phyloP scores from a whole-genome alignment of 352 stramenopile species.

The Globisporangium orthogonon region DNA sequence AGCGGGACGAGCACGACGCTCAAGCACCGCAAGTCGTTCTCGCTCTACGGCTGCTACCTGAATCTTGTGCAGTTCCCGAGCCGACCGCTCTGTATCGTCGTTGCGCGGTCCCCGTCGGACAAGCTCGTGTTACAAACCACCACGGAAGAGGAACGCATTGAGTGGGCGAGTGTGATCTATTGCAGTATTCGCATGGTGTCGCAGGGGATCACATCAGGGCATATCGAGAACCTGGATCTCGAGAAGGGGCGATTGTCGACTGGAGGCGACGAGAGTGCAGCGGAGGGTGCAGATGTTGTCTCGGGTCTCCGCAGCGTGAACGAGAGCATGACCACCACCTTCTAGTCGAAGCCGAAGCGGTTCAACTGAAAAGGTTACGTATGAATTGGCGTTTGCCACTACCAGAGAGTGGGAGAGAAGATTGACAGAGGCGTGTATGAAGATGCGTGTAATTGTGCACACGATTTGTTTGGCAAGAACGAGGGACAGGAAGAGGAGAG shows the following conservation, averaged over 20 bases:
- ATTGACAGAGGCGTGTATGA: neutral
- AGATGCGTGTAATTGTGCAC: too few species aligned
- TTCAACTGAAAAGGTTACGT: neutral
- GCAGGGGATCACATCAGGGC: slow-evolving; percentile 75
- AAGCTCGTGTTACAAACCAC: slow-evolving; percentile 75
- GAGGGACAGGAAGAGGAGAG: too few species aligned
- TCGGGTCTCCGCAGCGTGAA: neutral
- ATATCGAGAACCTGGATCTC: slow-evolving; percentile 71
- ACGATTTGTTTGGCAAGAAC: too few species aligned
- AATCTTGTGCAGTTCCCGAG: slow-evolving; percentile 71
- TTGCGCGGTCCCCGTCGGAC: slow-evolving; percentile 78
- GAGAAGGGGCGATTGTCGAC: slow-evolving; percentile 21
- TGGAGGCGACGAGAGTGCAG: neutral
- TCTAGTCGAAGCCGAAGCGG: neutral
- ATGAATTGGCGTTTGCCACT: neutral
- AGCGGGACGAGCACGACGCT: slow-evolving; percentile 31
- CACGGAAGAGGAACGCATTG: slow-evolving; percentile 70
- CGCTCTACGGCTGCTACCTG: slow-evolving; percentile 76
- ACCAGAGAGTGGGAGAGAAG: neutral
- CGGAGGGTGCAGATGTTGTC: neutral
- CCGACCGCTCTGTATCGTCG: slow-evolving; percentile 74
- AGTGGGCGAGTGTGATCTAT: slow-evolving; percentile 85
- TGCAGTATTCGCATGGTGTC: slow-evolving; percentile 86
- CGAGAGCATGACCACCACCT: neutral
- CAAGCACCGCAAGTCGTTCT: slow-evolving; percentile 83